Conservation (phyloP, 108 stramenopile species). For the Chaetoceros muelleri region DNA sequence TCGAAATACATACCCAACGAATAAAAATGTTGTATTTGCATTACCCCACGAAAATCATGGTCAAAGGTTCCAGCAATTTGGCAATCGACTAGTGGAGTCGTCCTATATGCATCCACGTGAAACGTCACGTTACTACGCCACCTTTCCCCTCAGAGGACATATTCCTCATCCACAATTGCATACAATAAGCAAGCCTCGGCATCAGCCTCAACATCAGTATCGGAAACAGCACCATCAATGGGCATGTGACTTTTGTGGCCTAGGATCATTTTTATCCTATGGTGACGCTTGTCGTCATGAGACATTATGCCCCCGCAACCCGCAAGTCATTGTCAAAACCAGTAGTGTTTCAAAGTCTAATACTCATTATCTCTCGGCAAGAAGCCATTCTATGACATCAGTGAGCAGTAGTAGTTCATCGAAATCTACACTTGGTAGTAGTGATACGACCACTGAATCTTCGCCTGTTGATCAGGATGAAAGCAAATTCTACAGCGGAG, state of each 20-base stretch:
- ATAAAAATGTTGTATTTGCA: neutral
- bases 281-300: slow-evolving; percentile 57
- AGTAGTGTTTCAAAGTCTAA: neutral
- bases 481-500: slow-evolving; percentile 13
- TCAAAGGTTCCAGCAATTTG: no score
- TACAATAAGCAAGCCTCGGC: neutral
- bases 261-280: slow-evolving; percentile 38
- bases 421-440: neutral
- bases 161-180: neutral
- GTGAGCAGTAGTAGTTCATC: neutral
- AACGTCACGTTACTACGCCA: neutral
- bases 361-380: neutral
- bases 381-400: neutral
- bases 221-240: slow-evolving; percentile 12
- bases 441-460: neutral
- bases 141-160: neutral
- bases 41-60: no score
- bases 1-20: neutral
- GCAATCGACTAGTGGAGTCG: neutral
- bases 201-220: neutral
- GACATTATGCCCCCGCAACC: slow-evolving; percentile 17
- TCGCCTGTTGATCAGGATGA: neutral
- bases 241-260: slow-evolving; percentile 56
- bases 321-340: neutral
- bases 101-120: neutral